A percentile compares a stretch with the other conserved stretches of the same genome.
Evolutionary conservation across 106 monocot species (phyloP).

Genomic region (Allium fistulosum): DNA sequence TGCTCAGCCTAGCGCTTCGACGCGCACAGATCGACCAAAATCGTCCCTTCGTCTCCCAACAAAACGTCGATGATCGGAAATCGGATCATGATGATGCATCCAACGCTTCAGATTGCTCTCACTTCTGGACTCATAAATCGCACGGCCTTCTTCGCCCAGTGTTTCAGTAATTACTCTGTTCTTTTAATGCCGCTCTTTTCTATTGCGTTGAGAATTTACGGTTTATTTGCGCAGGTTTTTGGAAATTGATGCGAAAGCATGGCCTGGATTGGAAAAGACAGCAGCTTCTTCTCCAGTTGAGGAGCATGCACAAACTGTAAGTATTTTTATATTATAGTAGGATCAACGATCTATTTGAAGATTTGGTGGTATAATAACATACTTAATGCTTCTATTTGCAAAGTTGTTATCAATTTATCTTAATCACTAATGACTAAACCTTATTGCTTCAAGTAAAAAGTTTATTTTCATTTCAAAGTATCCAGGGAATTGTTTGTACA

Average conservation of each 20-base stretch:
- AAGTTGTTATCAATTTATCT: too few species aligned
- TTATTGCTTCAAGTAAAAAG: too few species aligned
- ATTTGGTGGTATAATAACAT: too few species aligned
- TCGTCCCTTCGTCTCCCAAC: slow-evolving; percentile 32
- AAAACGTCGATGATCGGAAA: neutral
- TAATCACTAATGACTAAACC: too few species aligned
- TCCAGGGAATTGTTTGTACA: too few species aligned
- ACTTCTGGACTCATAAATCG: slow-evolving; percentile 66
- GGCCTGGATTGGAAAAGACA: slow-evolving; percentile 70
- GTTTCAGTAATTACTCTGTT: slow-evolving; percentile 30
- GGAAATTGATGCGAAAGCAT: slow-evolving; percentile 66
- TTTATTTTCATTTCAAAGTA: too few species aligned
- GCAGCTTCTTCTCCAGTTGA: slow-evolving; percentile 40
- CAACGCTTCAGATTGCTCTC: neutral
- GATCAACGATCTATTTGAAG: too few species aligned
- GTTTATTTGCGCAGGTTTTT: slow-evolving; percentile 35
- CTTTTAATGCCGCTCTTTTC: neutral
- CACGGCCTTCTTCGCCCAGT: slow-evolving; percentile 73
- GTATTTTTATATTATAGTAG: neutral
- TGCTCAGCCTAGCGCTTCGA: slow-evolving; percentile 72
- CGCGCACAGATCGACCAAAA: slow-evolving; percentile 85
- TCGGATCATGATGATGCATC: neutral
- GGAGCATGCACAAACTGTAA: slow-evolving; percentile 62
- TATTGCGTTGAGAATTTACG: too few species aligned
- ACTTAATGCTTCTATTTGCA: too few species aligned